phyloP scores from a whole-genome alignment of 805 yeast species.

The Cyberlindnera maritima region DNA sequence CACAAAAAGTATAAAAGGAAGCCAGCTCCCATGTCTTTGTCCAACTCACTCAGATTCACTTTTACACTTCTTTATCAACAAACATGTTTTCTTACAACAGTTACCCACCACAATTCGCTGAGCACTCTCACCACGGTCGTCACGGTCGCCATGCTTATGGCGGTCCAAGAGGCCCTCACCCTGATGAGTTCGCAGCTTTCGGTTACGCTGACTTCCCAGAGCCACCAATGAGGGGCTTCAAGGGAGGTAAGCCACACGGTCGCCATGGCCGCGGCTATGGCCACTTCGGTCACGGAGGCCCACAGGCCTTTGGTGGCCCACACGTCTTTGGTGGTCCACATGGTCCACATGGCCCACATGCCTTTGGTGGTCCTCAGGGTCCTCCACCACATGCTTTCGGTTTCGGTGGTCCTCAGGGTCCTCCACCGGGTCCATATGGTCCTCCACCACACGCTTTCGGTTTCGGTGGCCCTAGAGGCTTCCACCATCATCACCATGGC shows the following conservation, averaged over 20 bases:
- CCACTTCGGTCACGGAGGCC: neutral
- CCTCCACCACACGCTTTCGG: neutral
- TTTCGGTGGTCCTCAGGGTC: neutral
- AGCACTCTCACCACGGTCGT: neutral
- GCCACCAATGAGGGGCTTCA: neutral
- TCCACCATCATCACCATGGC: neutral
- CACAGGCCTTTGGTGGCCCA: neutral
- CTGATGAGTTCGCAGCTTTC: conserved; percentile 1
- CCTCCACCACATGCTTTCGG: neutral
- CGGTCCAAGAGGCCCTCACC: neutral
- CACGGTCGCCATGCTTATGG: neutral
- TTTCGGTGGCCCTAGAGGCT: neutral
- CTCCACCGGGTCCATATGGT: no score
- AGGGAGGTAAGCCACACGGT: neutral
- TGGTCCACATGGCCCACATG: neutral
- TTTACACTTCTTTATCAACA: neutral
- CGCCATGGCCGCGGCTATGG: neutral
- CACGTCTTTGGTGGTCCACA: neutral
- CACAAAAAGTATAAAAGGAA: neutral
- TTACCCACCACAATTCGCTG: neutral
- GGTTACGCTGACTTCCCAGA: conserved; percentile 2
- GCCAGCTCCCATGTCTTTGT: neutral
- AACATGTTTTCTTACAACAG: neutral
- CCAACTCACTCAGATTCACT: neutral
- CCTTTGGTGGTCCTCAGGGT: neutral